phyloP scores from a whole-genome alignment of 202 grass and related monocot genomes.

The Cymbopogon flexuosus region DNA sequence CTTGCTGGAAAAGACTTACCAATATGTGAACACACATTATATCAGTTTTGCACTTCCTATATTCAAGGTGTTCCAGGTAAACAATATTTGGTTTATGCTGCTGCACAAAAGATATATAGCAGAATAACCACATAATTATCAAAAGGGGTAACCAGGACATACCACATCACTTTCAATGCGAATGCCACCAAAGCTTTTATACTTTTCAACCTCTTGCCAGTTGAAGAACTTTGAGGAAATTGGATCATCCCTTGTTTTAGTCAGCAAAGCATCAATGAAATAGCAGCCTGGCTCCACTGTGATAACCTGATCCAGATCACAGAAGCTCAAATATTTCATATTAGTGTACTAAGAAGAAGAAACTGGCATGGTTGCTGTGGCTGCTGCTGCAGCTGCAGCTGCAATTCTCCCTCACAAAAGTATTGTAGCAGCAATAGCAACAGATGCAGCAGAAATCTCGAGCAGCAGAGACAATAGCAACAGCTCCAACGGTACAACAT shows the following conservation, averaged over 20 bases:
- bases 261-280: constrained; percentile 76
- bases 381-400: background rate
- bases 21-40: background rate
- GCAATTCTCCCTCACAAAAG: background rate
- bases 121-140: background rate
- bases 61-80: constrained; percentile 11
- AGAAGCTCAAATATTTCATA: constrained; percentile 25
- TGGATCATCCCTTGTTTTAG: constrained; percentile 50
- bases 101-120: background rate
- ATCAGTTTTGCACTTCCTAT: background rate
- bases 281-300: constrained; percentile 96
- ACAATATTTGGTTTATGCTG: background rate
- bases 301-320: constrained; percentile 67
- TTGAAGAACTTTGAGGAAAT: constrained; percentile 71
- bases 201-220: constrained; percentile 58
- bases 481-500: background rate
- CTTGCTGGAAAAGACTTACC: background rate
- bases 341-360: background rate
- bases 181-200: constrained; percentile 78
- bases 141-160: constrained; percentile 35
- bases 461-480: background rate
- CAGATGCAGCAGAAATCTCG: background rate
- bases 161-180: constrained; percentile 96
- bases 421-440: no score
- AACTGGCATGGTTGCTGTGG: background rate